Conservation (phyloP, 2,329 filamentous ascomycete species). For the Alternaria ethzedia region DNA sequence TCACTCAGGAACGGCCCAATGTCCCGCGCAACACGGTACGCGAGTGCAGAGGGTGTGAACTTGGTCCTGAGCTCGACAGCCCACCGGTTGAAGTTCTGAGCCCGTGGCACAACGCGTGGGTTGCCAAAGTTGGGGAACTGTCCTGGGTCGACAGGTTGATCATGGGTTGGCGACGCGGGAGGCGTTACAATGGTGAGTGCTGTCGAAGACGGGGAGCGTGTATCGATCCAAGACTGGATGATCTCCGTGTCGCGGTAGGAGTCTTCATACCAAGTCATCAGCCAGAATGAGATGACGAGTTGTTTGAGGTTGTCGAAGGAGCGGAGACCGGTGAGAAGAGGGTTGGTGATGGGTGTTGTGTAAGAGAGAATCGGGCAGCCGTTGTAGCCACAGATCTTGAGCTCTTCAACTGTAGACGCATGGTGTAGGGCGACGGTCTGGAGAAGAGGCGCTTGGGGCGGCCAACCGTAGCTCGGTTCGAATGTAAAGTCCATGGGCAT, state of each 20-base stretch:
- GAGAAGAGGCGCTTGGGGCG: constrained; percentile 47
- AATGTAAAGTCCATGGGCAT: constrained; percentile 36
- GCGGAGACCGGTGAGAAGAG: constrained; percentile 49
- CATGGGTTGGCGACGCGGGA: constrained; percentile 28
- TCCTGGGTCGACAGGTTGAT: constrained; percentile 34
- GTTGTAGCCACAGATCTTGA: constrained; percentile 58
- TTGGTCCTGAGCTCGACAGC: constrained; percentile 49
- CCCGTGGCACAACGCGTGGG: constrained; percentile 15
- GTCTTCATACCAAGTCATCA: constrained; percentile 50
- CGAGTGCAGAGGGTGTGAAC: constrained; percentile 50
- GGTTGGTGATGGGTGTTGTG: constrained; percentile 47
- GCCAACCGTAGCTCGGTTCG: constrained; percentile 51
- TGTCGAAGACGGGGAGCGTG: constrained; percentile 47
- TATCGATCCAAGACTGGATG: constrained; percentile 54
- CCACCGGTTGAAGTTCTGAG: constrained; percentile 49
- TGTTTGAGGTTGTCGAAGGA: constrained; percentile 52
- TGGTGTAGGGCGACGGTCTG: constrained; percentile 52
- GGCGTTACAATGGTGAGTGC: constrained; percentile 48
- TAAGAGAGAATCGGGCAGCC: constrained; percentile 51
- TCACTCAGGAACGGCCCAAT: constrained; percentile 51
- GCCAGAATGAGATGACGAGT: constrained; percentile 52
- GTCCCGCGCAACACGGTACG: constrained; percentile 49
- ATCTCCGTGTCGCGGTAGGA: constrained; percentile 51
- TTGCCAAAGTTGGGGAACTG: constrained; percentile 31
- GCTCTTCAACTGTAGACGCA: constrained; percentile 49